These are phyloP conservation scores for Leccinum truebloodii DNA, from an alignment of 768 basidiomycete genomes.

Conservation along the genomic window DNA sequence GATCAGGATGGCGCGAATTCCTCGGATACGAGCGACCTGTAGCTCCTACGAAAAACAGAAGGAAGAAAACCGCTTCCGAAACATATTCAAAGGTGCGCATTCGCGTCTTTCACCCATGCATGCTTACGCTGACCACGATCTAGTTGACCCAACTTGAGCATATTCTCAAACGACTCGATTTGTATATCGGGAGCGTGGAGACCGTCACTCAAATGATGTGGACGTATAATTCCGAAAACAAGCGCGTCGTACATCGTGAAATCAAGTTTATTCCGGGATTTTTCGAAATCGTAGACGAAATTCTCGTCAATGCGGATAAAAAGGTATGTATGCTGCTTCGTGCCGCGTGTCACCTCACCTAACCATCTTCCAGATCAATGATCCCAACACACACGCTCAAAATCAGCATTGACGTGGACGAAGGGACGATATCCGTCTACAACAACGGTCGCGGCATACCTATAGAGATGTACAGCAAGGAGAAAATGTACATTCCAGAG, in stretches of 20 bases:
- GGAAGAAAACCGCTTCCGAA: slow-evolving; percentile 68
- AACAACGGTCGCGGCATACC: slow-evolving; percentile 98
- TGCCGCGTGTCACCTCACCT: not conserved
- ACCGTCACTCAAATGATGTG: slow-evolving; percentile 86
- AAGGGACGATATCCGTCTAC: slow-evolving; percentile 91
- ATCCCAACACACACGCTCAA: slow-evolving; percentile 86
- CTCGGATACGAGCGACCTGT: slow-evolving; percentile 33
- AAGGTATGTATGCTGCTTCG: slow-evolving; percentile 61
- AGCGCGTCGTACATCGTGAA: slow-evolving; percentile 80
- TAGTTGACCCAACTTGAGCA: slow-evolving; percentile 96
- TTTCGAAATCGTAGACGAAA: slow-evolving; percentile 99
- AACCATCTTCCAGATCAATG: slow-evolving; percentile 70
- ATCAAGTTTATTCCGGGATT: slow-evolving; percentile 95
- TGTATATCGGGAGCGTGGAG: slow-evolving; percentile 97
- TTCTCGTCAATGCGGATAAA: slow-evolving; percentile 98
- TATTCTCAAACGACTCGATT: slow-evolving; percentile 88
- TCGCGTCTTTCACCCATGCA: not conserved
- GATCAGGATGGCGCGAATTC: slow-evolving; percentile 40
- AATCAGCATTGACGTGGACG: slow-evolving; percentile 81
- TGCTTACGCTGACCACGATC: not conserved
- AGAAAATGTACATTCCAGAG: slow-evolving; percentile 95
- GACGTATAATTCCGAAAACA: slow-evolving; percentile 85
- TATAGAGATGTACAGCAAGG: slow-evolving; percentile 85
- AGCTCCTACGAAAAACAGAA: slow-evolving; percentile 38
- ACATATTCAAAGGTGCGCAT: slow-evolving; percentile 57